A percentile compares a stretch with the other conserved stretches of the same genome.
phyloP scores from a whole-genome alignment of 2,329 filamentous ascomycete genomes.

The Trichoderma simmonsii region DNA sequence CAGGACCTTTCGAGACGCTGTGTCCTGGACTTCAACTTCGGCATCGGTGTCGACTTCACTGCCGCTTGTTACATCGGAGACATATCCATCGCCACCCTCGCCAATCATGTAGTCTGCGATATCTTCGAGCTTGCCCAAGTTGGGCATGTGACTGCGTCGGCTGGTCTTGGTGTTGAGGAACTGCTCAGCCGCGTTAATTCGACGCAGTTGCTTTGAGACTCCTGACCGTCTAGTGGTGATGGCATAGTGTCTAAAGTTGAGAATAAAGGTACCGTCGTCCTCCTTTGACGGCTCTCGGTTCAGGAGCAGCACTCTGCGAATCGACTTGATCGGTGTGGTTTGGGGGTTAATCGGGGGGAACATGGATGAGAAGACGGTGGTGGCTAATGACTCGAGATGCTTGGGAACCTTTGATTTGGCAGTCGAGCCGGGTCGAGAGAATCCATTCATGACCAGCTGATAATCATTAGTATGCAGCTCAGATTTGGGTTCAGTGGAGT shows the following conservation, averaged over 20 bases:
- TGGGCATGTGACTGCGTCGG: conserved; percentile 71
- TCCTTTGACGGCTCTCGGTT: conserved; percentile 68
- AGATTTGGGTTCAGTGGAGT: neutral
- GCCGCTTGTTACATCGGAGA: conserved; percentile 79
- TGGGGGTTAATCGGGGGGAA: conserved; percentile 96
- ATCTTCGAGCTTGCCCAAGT: conserved; percentile 86
- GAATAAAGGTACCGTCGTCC: conserved; percentile 68
- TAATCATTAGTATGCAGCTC: conserved; percentile 26
- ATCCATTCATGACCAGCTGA: conserved; percentile 97
- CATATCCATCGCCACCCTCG: conserved; percentile 72
- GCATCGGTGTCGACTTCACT: conserved; percentile 93
- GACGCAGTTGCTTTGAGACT: conserved; percentile 76
- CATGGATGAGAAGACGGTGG: conserved; percentile 91
- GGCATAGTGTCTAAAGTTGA: conserved; percentile 90
- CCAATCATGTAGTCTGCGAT: conserved; percentile 94
- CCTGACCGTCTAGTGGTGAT: conserved; percentile 88
- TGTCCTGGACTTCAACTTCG: conserved; percentile 81
- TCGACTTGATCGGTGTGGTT: conserved; percentile 83
- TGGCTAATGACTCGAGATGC: conserved; percentile 88
- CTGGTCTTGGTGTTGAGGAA: conserved; percentile 60
- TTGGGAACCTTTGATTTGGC: conserved; percentile 73
- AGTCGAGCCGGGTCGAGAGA: conserved; percentile 63
- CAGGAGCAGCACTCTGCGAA: conserved; percentile 83
- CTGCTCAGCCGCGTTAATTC: conserved; percentile 82
- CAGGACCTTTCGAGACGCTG: conserved; percentile 59